Evolutionary conservation across 805 yeast species (phyloP), one percentile per base, ranked within the genome.

Genomic region (Metschnikowia bowlesiae): DNA sequence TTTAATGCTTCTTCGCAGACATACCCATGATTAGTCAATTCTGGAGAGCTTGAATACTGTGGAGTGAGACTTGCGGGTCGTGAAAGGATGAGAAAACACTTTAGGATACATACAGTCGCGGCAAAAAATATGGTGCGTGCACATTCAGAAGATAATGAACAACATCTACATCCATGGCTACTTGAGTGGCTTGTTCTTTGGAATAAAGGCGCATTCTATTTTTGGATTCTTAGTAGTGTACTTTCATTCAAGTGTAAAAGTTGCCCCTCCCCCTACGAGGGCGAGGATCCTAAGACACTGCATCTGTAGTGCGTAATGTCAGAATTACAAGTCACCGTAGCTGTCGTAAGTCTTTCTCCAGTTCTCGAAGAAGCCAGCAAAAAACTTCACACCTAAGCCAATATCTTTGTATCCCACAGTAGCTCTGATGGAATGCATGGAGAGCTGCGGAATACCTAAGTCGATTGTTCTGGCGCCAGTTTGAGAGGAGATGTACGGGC

Each of bases 351-450:
- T 81, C 8, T 66, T 67, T 64, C 84, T 78, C 92, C 94, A 87
- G 56, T 79, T 71, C 44, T 77, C 64, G 67, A 79, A 85, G 69
- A 86, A 88, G 0, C 86, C 86, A 51, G 72, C 74, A 73, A 87
- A 87, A 67, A 83, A 85, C 63, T 83, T 81, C 46, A 82, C 78
- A 39, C 87, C 95, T 47, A 86, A 73, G 44, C 88, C 89, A 52
- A 87, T 77, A 62, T 89, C 96, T 63, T 82, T 79, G 18, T 87
- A 76, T 39, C 96, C 96, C 31, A 84, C 78, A 11, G 90, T 78
- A 29, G 94, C 95, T 60, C 96, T 78, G 58, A 88, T 85, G 39
- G 89, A 83, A 68, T 88, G 96, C 96, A 88, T 88, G 2, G 92
- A 80, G 59, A 86, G 74, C 68, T 88, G 95, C 2, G 95, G 83